phyloP scores from a whole-genome alignment of 2,329 filamentous ascomycete genomes.

The Aspergillus neoniger region DNA sequence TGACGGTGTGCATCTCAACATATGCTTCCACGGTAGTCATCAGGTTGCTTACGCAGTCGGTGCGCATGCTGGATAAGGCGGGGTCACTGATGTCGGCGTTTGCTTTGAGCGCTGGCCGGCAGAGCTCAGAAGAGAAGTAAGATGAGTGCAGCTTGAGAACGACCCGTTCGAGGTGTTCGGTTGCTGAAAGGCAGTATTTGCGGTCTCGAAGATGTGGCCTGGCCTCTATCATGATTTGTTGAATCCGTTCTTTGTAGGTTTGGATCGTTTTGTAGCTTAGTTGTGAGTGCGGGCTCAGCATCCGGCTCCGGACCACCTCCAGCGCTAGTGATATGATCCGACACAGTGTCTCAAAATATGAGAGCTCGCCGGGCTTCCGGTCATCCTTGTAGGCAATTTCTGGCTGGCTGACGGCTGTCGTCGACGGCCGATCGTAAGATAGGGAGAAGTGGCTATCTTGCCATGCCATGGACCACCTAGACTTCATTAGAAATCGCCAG shows the following conservation, averaged over 20 bases:
- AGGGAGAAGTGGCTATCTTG: conserved; percentile 65
- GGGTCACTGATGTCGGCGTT: conserved; percentile 48
- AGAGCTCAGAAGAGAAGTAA: conserved; percentile 64
- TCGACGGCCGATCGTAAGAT: conserved; percentile 62
- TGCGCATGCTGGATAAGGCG: conserved; percentile 45
- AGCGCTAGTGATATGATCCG: conserved; percentile 56
- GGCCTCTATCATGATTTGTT: conserved; percentile 59
- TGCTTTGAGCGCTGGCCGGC: conserved; percentile 61
- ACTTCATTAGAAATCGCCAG: too few relatives aligned
- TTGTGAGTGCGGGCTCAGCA: conserved; percentile 55
- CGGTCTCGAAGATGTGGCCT: conserved; percentile 59
- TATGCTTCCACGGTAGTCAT: conserved; percentile 61
- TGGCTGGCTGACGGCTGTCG: conserved; percentile 55
- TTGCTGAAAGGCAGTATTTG: conserved; percentile 42
- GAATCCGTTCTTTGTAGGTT: conserved; percentile 59
- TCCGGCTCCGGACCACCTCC: conserved; percentile 61
- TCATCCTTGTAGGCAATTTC: conserved; percentile 53
- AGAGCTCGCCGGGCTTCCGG: conserved; percentile 51
- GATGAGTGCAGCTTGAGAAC: conserved; percentile 63
- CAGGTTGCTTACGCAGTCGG: conserved; percentile 58
- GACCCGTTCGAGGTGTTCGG: conserved; percentile 61
- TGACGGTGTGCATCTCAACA: conserved; percentile 54
- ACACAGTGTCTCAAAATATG: conserved; percentile 62
- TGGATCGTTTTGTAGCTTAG: conserved; percentile 58
- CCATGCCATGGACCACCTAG: conserved; percentile 64